Evolutionary conservation across 768 basidiomycete species (phyloP), one percentile per base, ranked within the genome.

Genomic region (Tulasnella sp.): DNA sequence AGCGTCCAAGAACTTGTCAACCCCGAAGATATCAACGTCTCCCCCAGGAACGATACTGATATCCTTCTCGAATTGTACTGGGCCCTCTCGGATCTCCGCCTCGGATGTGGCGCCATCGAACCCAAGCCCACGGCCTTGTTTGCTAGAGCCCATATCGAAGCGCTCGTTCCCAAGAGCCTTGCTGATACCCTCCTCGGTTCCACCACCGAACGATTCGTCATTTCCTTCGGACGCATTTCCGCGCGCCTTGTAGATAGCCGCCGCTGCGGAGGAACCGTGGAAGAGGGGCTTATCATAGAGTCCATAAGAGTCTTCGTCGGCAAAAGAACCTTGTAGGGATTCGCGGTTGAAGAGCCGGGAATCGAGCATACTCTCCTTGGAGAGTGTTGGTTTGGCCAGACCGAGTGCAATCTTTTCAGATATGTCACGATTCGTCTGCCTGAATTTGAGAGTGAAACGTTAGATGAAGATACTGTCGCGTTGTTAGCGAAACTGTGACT

Each of bases 11-110:
- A 99, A 60, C 34, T 60, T n/a, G 26, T 41, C 44, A 5, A 60
- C 58, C 15, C 58, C 58, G 51, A 60, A 48, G 9, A 48, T 26
- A 48, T 48, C 45, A 7, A 19, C 85, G 72, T 96, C 88, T 64
- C 97, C 77, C 63, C 95, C 95, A 68, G 97, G 97, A 19, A 97
- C 91, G 78, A 97, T 95, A n/a, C 83, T 80, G 1, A 41, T 83
- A 68, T 99, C 95, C 75, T 97, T 96, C 77, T 99, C 96, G 68
- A 99, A 99, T 68, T 97, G 92, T 43, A 99, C 96, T 23, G 96
- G 96, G 1, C 96, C 96, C 67, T 91, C 88, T 58, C 84, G 75
- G 26, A 86, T 77, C 69, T 93, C 92, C 69, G 88, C 87, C 19
- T 87, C 86, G 42, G 76, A 77, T 4, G 53, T 19, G 13, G 94